phyloP scores from a whole-genome alignment of 108 stramenopile species.

The Fragilariopsis cylindrus region DNA sequence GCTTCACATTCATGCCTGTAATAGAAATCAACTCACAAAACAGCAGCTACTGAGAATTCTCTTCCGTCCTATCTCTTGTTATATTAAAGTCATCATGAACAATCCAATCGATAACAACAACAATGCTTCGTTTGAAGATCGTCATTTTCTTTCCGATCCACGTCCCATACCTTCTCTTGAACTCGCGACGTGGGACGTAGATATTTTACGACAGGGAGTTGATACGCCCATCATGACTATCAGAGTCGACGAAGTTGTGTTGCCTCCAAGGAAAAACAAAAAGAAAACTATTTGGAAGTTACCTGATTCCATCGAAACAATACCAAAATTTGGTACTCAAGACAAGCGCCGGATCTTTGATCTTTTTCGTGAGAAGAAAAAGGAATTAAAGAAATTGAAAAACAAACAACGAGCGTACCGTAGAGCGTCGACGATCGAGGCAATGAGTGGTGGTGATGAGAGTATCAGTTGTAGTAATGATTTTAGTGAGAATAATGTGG shows the following conservation, averaged over 20 bases:
- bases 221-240: constrained; percentile 64
- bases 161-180: constrained; percentile 36
- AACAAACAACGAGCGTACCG: constrained; percentile 15
- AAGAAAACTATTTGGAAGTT: constrained; percentile 73
- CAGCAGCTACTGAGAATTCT: not conserved
- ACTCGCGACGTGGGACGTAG: constrained; percentile 71
- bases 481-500: not conserved
- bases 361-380: constrained; percentile 76
- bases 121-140: constrained; percentile 52
- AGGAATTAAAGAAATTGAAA: constrained; percentile 36
- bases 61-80: not conserved
- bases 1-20: too few relatives aligned
- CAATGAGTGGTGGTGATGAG: not conserved
- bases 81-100: not conserved
- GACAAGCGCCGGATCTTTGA: constrained; percentile 77
- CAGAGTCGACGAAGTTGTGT: constrained; percentile 39
- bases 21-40: not conserved
- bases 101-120: not conserved
- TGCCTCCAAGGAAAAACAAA: constrained; percentile 74
- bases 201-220: constrained; percentile 67
- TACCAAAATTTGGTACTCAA: constrained; percentile 70
- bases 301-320: constrained; percentile 38
- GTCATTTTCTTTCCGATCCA: constrained; percentile 74
- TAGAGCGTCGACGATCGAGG: constrained; percentile 8
- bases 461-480: not conserved